Evolutionary conservation across 495 filamentous ascomycete genomes (phyloP).

Genomic region (Aspergillus campestris): DNA sequence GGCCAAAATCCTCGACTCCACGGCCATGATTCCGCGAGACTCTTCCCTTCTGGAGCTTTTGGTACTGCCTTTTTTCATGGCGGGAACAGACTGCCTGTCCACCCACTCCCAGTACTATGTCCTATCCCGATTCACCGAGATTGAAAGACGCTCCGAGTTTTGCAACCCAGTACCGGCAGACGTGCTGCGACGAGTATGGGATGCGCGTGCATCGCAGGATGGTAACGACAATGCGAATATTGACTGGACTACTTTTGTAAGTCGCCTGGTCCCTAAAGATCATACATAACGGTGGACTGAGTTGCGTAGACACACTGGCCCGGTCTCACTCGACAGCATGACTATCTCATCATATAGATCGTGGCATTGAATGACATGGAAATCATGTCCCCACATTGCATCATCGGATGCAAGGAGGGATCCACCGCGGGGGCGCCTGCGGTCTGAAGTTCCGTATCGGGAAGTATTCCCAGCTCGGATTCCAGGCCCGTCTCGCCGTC

Average conservation of each 20-base stretch:
- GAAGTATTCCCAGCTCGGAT: conserved; percentile 3
- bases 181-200: conserved; percentile 27
- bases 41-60: conserved; percentile 22
- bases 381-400: conserved; percentile 3
- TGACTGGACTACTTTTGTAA: conserved; percentile 30
- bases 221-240: conserved; percentile 21
- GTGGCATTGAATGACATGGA: neutral
- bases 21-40: conserved; percentile 21
- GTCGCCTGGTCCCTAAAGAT: conserved; percentile 3
- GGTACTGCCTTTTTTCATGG: conserved; percentile 31
- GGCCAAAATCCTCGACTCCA: conserved; percentile 20
- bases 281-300: conserved; percentile 3
- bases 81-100: conserved; percentile 25
- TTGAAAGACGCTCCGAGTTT: conserved; percentile 24
- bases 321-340: conserved; percentile 12
- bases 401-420: no score
- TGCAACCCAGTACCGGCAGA: conserved; percentile 18
- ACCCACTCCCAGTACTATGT: conserved; percentile 29
- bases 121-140: conserved; percentile 18
- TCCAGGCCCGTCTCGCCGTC: no score
- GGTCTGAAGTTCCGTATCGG: neutral
- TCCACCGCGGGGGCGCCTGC: no score
- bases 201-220: conserved; percentile 18
- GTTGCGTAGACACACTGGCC: conserved; percentile 11
- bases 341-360: conserved; percentile 14